Base-by-base conservation (phyloP, 1,139 yeast genomes). In the Candida pseudoviswanathii region DNA sequence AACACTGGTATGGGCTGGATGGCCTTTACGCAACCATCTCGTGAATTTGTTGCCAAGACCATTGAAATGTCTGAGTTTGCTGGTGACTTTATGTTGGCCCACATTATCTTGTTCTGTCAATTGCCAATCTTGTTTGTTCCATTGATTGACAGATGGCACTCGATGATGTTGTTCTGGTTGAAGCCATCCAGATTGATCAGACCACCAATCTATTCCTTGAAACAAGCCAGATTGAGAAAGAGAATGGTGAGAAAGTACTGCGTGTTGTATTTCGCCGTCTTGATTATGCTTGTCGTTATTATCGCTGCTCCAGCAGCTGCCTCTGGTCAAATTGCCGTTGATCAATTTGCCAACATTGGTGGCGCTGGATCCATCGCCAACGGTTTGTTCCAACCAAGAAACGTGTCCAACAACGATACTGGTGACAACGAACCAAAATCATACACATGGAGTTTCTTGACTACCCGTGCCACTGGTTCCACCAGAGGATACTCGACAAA, bases 141-240 rank as follows among this genome's bases (percentile, higher is more conserved):
- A 64, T 80, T 84, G 72, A 78, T 92, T 70, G 99, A 94, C 77
- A 89, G 92, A 78, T 91, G 96, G 96, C 99, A 94, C 75, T 92
- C 99, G 44, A 88, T 92, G 74, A 86, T 94, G 94, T 82, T 94
- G 74, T 94, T 94, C 85, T 94, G 99, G 99, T 86, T 94, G 75
- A 89, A 91, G 71, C 99, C 99, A 55, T 86, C 96, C 54, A 87
- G 96, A 76, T 97, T 94, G 78, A 94, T 94, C 66, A 89, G 99
- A 74, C 99, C 98, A 58, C 99, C 99, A 62, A 94, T 95, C 67
- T 95, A 90, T 76, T 91, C 98, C 16, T 80, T 94, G 77, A 94
- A 95, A 76, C 99, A 95, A 77, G 95, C 96, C 58, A 87, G 92
- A 76, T 85, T 95, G 70, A 89, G 99, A 79, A 92, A 89, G 88